Base-by-base conservation (phyloP, 2,329 filamentous ascomycete species). In the Curvularia sp. region DNA sequence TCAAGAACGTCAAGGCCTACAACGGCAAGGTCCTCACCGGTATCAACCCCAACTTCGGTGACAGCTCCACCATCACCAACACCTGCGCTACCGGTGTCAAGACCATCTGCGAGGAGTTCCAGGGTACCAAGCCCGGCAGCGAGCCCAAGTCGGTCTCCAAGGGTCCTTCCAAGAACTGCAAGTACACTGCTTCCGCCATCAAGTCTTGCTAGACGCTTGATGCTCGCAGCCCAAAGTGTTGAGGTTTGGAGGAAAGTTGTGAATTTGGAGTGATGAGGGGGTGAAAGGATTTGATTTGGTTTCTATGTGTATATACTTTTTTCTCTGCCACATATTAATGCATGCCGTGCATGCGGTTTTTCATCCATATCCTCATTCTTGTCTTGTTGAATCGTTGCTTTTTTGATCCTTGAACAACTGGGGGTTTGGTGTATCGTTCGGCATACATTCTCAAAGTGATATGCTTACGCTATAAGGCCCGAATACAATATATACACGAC, bases 21-120 rank as follows among this genome's bases (percentile, higher is more conserved):
- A 70, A 73, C 48, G 72, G 76, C 55, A 82, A 82, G 58, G 68
- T 75, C 51, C 75, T 82, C 31, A 80, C 77, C 61, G 81, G 82
- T 48, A 83, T 84, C 72, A 84, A 84, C 76, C 76, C 76, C 57
- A 85, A 84, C 78, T 84, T 80, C 62, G 81, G 81, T 13, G 57
- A 82, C 64, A 81, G 80, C 35, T 80, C 83, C 63, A 80, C 79
- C 3, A 81, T 81, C 64, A 77, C 69, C 61, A 49, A 53, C 54
- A 71, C 68, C 48, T 74, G 73, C 59, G 67, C 69, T 55, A 58
- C 66, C 15, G 62, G 50, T 57, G 69, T 71, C 54, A 72, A 75
- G 65, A 65, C 64, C 31, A 70, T 77, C 64, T 76, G 74, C 67
- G 64, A 70, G 66, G 73, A 75, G 63, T 75, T 71, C 64, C 44